Evolutionary conservation across 2,329 filamentous ascomycete genomes (phyloP).

Genomic region (Alternaria postmessia): DNA sequence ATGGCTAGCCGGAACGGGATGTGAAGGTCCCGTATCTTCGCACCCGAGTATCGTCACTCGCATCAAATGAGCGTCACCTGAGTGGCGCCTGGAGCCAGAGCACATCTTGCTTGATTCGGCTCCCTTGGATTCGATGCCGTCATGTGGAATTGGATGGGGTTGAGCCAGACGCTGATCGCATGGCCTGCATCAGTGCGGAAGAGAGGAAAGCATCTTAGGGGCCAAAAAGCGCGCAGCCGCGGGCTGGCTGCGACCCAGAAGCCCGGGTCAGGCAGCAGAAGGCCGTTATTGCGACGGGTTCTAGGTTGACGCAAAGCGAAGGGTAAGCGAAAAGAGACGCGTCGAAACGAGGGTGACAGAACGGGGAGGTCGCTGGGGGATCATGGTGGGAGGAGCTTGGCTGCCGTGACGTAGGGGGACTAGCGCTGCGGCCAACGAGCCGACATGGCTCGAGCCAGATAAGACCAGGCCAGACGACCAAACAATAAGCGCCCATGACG

Average conservation of each 20-base stretch:
- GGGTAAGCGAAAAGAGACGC: constrained; percentile 22
- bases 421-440: constrained; percentile 22
- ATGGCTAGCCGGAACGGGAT: constrained; percentile 4
- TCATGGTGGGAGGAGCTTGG: constrained; percentile 7
- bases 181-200: constrained; percentile 8
- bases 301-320: constrained; percentile 3
- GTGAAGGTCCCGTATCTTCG: constrained; percentile 6
- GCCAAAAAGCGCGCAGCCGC: constrained; percentile 16
- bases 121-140: neutral
- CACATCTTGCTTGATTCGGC: neutral
- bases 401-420: constrained; percentile 19
- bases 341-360: constrained; percentile 14
- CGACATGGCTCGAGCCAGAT: constrained; percentile 29
- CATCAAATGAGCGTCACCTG: constrained; percentile 25
- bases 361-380: constrained; percentile 18
- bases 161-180: constrained; percentile 7
- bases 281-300: constrained; percentile 15
- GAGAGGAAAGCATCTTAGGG: constrained; percentile 5
- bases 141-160: neutral
- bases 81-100: constrained; percentile 13
- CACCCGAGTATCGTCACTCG: constrained; percentile 20
- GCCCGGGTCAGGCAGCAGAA: constrained; percentile 25
- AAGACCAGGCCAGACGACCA: constrained; percentile 27
- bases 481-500: constrained; percentile 31
- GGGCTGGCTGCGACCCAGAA: constrained; percentile 15